These are phyloP conservation scores for Nicotiana tabacum DNA, from an alignment of 257 asterid species.

Conservation along the genomic window DNA sequence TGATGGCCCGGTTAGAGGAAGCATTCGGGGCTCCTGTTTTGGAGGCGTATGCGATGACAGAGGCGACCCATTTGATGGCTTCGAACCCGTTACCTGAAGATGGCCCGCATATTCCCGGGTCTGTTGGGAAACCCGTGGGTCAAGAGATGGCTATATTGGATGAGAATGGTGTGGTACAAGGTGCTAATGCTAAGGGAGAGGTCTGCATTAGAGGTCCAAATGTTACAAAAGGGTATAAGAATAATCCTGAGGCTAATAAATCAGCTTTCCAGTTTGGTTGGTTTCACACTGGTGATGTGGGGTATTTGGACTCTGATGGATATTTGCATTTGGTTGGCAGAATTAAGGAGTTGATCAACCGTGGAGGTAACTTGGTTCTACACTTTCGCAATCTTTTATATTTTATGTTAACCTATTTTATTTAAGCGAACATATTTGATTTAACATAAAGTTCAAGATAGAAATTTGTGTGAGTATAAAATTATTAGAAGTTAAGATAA, in stretches of 20 bases:
- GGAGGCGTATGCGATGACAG: constrained; percentile 96
- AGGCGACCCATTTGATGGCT: constrained; percentile 84
- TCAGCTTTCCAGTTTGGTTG: constrained; percentile 76
- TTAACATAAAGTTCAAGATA: too few relatives aligned
- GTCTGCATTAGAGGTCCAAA: constrained; percentile 87
- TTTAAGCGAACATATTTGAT: too few relatives aligned
- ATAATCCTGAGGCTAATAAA: constrained; percentile 75
- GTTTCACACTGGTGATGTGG: constrained; percentile 90
- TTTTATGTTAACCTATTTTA: background rate
- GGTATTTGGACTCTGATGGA: constrained; percentile 70
- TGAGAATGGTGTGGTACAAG: constrained; percentile 57
- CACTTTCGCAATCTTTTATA: background rate
- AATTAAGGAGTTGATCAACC: constrained; percentile 84
- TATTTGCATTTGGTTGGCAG: constrained; percentile 91
- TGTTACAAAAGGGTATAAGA: constrained; percentile 81
- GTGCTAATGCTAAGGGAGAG: constrained; percentile 57
- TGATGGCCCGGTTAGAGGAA: constrained; percentile 77
- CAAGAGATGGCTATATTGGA: constrained; percentile 85
- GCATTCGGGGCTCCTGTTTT: constrained; percentile 77
- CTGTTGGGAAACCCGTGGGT: constrained; percentile 88
- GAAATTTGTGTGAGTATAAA: too few relatives aligned
- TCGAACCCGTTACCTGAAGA: constrained; percentile 80
- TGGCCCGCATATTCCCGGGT: constrained; percentile 74
- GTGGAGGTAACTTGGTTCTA: constrained; percentile 64
- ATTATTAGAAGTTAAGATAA: too few relatives aligned